These are phyloP conservation scores for Cladobotryum protrusum DNA, from an alignment of 2,329 filamentous ascomycete species.

Conservation along the genomic window DNA sequence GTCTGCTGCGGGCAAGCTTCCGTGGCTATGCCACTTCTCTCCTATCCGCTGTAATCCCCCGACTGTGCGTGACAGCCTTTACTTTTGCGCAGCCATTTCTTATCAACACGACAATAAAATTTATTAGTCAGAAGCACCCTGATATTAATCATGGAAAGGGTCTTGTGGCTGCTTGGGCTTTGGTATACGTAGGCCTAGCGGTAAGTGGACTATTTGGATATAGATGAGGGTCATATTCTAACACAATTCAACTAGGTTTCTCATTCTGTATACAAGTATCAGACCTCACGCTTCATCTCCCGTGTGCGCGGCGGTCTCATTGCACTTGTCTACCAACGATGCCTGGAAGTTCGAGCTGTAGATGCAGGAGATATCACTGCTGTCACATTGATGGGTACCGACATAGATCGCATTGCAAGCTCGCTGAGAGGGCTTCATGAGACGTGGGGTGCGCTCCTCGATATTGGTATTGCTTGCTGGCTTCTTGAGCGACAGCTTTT, in stretches of 20 bases:
- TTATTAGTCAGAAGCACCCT: slow-evolving; percentile 11
- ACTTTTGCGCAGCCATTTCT: slow-evolving; percentile 25
- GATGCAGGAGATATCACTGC: slow-evolving; percentile 22
- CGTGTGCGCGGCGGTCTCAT: slow-evolving; percentile 19
- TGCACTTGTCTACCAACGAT: slow-evolving; percentile 20
- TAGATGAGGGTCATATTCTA: not conserved
- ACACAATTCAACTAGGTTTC: not conserved
- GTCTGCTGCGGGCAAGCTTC: slow-evolving; percentile 15
- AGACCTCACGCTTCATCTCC: slow-evolving; percentile 18
- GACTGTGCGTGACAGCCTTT: slow-evolving; percentile 19
- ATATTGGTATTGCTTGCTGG: slow-evolving; percentile 24
- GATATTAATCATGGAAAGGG: slow-evolving; percentile 19
- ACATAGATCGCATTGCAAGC: slow-evolving; percentile 24
- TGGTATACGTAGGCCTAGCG: slow-evolving; percentile 27
- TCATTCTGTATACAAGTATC: slow-evolving; percentile 17
- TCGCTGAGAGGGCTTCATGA: slow-evolving; percentile 20
- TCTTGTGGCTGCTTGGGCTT: slow-evolving; percentile 23
- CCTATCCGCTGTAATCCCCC: slow-evolving; percentile 16
- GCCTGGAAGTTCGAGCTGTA: slow-evolving; percentile 15
- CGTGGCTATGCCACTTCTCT: slow-evolving; percentile 13
- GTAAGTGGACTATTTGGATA: slow-evolving; percentile 10
- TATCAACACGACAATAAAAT: slow-evolving; percentile 20
- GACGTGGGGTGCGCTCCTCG: slow-evolving; percentile 22
- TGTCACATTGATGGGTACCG: slow-evolving; percentile 28
- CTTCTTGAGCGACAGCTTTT: slow-evolving; percentile 24